phyloP scores from a whole-genome alignment of 1,139 yeast species.

The Zygosaccharomyces sapae region DNA sequence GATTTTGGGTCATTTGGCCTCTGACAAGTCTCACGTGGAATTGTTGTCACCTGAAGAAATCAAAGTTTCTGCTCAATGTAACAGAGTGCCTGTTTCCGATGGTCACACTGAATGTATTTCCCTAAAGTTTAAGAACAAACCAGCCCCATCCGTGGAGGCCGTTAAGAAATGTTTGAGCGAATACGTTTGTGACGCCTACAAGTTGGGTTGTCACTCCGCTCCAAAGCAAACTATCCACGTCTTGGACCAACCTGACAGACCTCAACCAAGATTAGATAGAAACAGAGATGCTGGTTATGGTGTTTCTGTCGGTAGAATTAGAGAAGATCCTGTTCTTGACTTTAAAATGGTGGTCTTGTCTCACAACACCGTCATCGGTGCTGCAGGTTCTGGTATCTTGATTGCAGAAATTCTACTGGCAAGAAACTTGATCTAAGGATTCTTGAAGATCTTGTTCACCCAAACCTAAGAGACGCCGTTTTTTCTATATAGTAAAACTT shows the following conservation, averaged over 20 bases:
- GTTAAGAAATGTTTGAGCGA: slow-evolving; percentile 65
- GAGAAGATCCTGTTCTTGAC: slow-evolving; percentile 91
- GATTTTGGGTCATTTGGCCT: slow-evolving; percentile 64
- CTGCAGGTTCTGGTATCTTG: slow-evolving; percentile 98
- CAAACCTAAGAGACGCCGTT: neutral
- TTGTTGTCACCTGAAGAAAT: slow-evolving; percentile 66
- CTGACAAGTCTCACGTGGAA: slow-evolving; percentile 54
- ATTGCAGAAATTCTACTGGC: slow-evolving; percentile 88
- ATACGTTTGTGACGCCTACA: slow-evolving; percentile 80
- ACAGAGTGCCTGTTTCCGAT: slow-evolving; percentile 93
- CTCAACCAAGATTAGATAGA: slow-evolving; percentile 97
- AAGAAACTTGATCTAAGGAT: slow-evolving; percentile 60
- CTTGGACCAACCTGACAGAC: slow-evolving; percentile 86
- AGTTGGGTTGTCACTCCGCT: slow-evolving; percentile 80
- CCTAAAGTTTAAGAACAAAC: slow-evolving; percentile 72
- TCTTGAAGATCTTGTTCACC: neutral
- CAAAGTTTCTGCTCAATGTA: slow-evolving; percentile 92
- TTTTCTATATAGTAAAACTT: no score
- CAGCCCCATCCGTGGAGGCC: slow-evolving; percentile 79
- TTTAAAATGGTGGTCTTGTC: slow-evolving; percentile 93
- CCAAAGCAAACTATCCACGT: slow-evolving; percentile 91
- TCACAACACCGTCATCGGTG: slow-evolving; percentile 96
- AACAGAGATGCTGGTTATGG: slow-evolving; percentile 93
- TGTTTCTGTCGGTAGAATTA: slow-evolving; percentile 89
- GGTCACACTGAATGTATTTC: slow-evolving; percentile 98